These are phyloP conservation scores for Albugo laibachii DNA, from an alignment of 352 stramenopile species.

Conservation along the genomic window DNA sequence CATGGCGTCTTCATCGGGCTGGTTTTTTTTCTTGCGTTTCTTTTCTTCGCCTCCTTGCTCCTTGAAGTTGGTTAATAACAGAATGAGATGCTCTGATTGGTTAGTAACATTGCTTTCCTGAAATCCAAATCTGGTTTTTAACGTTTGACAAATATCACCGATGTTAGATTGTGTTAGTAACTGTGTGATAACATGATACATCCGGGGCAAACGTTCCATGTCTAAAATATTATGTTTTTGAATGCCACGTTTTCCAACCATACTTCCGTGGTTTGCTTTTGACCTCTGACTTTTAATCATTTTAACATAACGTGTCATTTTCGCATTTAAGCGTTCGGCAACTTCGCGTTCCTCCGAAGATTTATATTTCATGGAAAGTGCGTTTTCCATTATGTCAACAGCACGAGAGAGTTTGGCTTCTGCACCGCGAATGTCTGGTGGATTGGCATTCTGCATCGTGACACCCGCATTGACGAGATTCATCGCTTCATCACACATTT, in stretches of 20 bases:
- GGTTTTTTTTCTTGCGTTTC: slow-evolving; percentile 13
- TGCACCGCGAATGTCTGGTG: slow-evolving; percentile 23
- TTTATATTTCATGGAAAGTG: slow-evolving; percentile 53
- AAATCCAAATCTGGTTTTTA: slow-evolving; percentile 85
- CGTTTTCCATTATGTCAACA: slow-evolving; percentile 55
- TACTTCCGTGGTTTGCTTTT: slow-evolving; percentile 1
- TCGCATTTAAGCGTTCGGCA: slow-evolving; percentile 19
- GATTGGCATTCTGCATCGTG: slow-evolving; percentile 47
- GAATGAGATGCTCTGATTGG: slow-evolving; percentile 21
- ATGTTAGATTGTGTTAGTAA: slow-evolving; percentile 12
- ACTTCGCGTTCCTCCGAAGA: slow-evolving; percentile 52
- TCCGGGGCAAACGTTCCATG: slow-evolving; percentile 15
- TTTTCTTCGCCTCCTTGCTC: slow-evolving; percentile 14
- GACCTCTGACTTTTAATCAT: slow-evolving; percentile 16
- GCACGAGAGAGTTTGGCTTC: slow-evolving; percentile 48
- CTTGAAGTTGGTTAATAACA: slow-evolving; percentile 24
- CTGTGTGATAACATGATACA: slow-evolving; percentile 15
- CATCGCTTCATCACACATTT: slow-evolving; percentile 65
- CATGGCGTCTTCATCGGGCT: slow-evolving; percentile 2
- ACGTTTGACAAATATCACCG: slow-evolving; percentile 44
- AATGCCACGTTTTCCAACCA: slow-evolving; percentile 3
- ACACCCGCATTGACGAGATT: slow-evolving; percentile 63
- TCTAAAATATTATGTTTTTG: slow-evolving; percentile 21
- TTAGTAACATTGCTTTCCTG: slow-evolving; percentile 44
- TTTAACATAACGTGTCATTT: slow-evolving; percentile 25